Evolutionary conservation across 208 protist species (phyloP).

Genomic region (Leishmania tarentolae): DNA sequence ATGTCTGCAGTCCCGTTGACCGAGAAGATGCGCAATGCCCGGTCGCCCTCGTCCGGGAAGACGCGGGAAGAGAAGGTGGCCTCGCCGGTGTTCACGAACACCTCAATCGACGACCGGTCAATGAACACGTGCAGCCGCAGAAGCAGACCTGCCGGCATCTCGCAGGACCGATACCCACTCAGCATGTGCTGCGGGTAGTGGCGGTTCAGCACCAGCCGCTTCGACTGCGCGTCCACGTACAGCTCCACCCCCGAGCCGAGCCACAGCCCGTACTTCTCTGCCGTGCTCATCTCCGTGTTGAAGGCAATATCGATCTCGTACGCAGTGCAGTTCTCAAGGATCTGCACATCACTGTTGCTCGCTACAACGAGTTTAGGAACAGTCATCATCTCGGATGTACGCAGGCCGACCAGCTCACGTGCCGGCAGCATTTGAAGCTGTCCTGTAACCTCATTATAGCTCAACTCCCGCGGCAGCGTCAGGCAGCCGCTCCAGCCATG

Average conservation of each 20-base stretch:
- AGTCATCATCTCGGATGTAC: conserved; percentile 18
- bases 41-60: conserved; percentile 44
- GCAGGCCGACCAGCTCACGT: conserved; percentile 43
- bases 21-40: conserved; percentile 41
- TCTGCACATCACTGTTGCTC: conserved; percentile 23
- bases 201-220: conserved; percentile 51
- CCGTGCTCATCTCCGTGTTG: conserved; percentile 39
- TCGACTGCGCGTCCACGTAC: conserved; percentile 49
- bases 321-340: conserved; percentile 31
- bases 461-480: conserved; percentile 45
- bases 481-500: conserved; percentile 41
- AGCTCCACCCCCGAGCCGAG: conserved; percentile 52
- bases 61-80: conserved; percentile 42
- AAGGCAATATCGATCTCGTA: conserved; percentile 53
- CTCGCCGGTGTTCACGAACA: conserved; percentile 61
- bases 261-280: conserved; percentile 65
- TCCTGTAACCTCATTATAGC: conserved; percentile 23
- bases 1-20: conserved; percentile 41
- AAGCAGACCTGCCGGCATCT: conserved; percentile 31
- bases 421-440: conserved; percentile 35
- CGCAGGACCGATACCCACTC: conserved; percentile 53
- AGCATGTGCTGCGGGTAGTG: conserved; percentile 68
- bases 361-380: conserved; percentile 12
- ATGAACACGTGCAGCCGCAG: conserved; percentile 55
- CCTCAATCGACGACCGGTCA: conserved; percentile 58